A percentile compares a stretch with the other conserved stretches of the same genome.
Evolutionary conservation across 1,139 yeast genomes (phyloP).

Genomic region (Yamadazyma dushanensis): DNA sequence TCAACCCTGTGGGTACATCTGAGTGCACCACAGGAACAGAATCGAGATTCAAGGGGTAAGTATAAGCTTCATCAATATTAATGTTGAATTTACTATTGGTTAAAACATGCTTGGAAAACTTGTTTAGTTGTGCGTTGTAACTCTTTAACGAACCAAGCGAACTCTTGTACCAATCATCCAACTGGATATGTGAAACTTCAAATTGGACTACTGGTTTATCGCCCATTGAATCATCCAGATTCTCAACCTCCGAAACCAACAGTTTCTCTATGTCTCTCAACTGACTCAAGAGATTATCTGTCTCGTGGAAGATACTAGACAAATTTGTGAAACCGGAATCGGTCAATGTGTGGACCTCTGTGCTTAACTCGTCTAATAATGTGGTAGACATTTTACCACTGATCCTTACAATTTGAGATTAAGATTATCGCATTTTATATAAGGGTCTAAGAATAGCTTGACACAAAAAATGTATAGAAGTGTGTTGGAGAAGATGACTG

Average conservation of each 20-base stretch:
- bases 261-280: conserved; percentile 29
- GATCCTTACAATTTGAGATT: neutral
- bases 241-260: conserved; percentile 17
- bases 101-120: conserved; percentile 37
- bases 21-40: conserved; percentile 26
- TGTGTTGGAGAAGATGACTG: no score
- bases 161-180: conserved; percentile 36
- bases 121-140: conserved; percentile 39
- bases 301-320: conserved; percentile 21
- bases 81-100: conserved; percentile 30
- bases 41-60: conserved; percentile 38
- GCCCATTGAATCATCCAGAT: conserved; percentile 2
- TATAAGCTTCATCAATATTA: conserved; percentile 46
- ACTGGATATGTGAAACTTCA: neutral
- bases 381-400: conserved; percentile 8
- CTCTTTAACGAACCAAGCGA: conserved; percentile 35
- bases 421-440: conserved; percentile 1
- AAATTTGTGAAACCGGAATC: conserved; percentile 25
- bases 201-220: neutral
- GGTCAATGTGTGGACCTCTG: conserved; percentile 23
- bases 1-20: conserved; percentile 3
- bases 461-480: no score
- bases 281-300: conserved; percentile 26
- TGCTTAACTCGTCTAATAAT: conserved; percentile 24
- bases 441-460: no score